Base-by-base conservation (phyloP, 1,139 yeast species). In the Debaryomyces robertsiae region DNA sequence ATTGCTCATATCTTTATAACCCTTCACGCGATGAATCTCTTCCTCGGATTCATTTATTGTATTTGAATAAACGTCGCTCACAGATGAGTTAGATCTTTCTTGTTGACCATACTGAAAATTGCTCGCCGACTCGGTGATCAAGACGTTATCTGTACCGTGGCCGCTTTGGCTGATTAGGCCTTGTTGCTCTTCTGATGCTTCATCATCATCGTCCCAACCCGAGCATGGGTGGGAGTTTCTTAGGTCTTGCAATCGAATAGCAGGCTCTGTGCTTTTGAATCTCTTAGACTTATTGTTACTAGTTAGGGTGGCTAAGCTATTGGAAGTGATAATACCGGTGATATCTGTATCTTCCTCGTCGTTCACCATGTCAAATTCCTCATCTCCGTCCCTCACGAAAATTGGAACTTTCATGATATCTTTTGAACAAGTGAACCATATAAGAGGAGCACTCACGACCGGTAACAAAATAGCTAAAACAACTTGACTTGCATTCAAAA, bases 401-500 rank as follows among this genome's bases (percentile, higher is more conserved):
- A 70, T 52, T 2, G 77, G 76, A 9, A 90, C 96, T 35, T 82
- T 71, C 98, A 93, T 93, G 44, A 83, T 81, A 36, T 76, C 66
- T 50, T 80, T 82, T 39, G 79, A 77, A 46, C 89, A 79, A 0
- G 97, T 90, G 63, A 91, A 91, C 61, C 82, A 85, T 35, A 91
- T 80, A 49, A 91, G 67, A 6, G 98, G 98, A 0, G 96, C 96
- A 19, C 91, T 81, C 3, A 90, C 95, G 46, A 90, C 80, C 1
- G 98, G 98, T 43, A 93, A 69, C 42, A 93, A 75, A 46, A 93
- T 62, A 3, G 96, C 84, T 31, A 93, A 72, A 9, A 88, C 88
- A 18, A 93, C 98, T 60, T 93, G 98, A 45, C 93, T 82, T 9
- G 84, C 82, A 55, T 93, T 93, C 50, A 93, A 72, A 9, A 89